Base-by-base conservation (phyloP, 306 rosid genomes). In the Cicer pinnatifidum region DNA sequence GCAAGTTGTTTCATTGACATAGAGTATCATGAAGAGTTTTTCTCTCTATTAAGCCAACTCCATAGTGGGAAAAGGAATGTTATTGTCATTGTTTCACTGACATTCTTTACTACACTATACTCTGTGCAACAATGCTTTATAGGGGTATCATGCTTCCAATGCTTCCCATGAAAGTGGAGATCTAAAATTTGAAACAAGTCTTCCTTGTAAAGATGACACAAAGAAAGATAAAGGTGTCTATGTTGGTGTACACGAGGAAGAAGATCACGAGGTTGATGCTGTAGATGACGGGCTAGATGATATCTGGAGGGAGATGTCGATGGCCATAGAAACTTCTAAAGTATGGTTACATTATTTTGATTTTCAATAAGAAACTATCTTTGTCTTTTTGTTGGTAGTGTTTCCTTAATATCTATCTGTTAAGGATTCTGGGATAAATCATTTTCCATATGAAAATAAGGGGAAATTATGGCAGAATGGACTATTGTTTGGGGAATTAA, bases 241-340 rank as follows among this genome's bases (percentile, higher is more conserved):
- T 74, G 43, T 88, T 63, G 96, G 97, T 76, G 80, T 86, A 8
- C 84, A 79, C 35, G 95, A 87, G 60, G 90, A 84, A 41, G 85
- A 66, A n/a, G 60, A 78, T 72, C 62, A 72, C 11, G 43, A 66
- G 64, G 75, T n/a, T 51, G 81, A 77, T 28, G 19, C 57, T 11
- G 82, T 67, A 81, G 95, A 88, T 54, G 97, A 89, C 35, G 97
- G 88, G 38, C 82, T 91, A 9, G 88, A 62, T 1, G 96, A 94
- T 76, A 86, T 90, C 41, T 94, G 99, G 99, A 90, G 80, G 73
- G 97, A 94, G 68, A 85, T 91, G 96, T 82, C 92, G 11, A 84
- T 91, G 92, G 88, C 87, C 0, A 79, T 91, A 64, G 97, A 94
- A 81, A 73, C 82, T 76, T 83, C 95, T 67, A 91, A 91, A 83